A percentile compares a stretch with the other conserved stretches of the same genome.
Evolutionary conservation across 2,329 filamentous ascomycete genomes (phyloP).

Genomic region (Pseudogymnoascus sp.): DNA sequence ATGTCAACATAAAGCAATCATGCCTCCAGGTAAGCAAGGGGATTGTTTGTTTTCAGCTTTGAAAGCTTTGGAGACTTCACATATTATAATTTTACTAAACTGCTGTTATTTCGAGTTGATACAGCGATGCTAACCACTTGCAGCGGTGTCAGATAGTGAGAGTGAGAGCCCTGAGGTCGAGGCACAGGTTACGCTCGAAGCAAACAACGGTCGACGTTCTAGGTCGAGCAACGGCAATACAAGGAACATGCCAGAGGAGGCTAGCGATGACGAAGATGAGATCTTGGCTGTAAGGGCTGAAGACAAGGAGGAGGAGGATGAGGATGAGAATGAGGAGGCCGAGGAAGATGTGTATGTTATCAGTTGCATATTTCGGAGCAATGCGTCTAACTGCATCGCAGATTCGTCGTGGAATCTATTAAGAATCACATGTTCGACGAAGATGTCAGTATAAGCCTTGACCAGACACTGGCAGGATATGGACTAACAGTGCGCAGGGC

Average conservation of each 20-base stretch:
- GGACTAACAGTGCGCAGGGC: constrained; percentile 24
- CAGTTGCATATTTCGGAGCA: not conserved
- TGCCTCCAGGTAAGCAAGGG: not conserved
- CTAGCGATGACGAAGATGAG: constrained; percentile 19
- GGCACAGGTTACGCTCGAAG: not conserved
- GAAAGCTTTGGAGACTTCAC: not conserved
- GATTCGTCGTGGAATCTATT: constrained; percentile 56
- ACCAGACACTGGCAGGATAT: not conserved
- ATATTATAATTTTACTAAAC: not conserved
- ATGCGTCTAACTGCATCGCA: not conserved
- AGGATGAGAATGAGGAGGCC: constrained; percentile 33
- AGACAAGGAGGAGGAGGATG: constrained; percentile 27
- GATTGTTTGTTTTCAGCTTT: not conserved
- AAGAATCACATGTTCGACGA: constrained; percentile 53
- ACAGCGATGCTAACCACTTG: not conserved
- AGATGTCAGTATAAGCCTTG: constrained; percentile 21
- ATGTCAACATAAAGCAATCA: not conserved
- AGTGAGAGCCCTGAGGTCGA: not conserved
- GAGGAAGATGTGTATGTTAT: constrained; percentile 35
- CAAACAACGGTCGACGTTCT: not conserved
- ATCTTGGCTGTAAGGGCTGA: constrained; percentile 8
- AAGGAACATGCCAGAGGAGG: not conserved
- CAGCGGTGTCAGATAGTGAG: not conserved
- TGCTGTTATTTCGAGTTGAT: not conserved
- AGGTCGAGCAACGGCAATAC: not conserved